A percentile compares a stretch with the other conserved stretches of the same genome.
These are phyloP conservation scores for Phytopythium oedochilum DNA, from an alignment of 352 stramenopile species.

Conservation along the genomic window DNA sequence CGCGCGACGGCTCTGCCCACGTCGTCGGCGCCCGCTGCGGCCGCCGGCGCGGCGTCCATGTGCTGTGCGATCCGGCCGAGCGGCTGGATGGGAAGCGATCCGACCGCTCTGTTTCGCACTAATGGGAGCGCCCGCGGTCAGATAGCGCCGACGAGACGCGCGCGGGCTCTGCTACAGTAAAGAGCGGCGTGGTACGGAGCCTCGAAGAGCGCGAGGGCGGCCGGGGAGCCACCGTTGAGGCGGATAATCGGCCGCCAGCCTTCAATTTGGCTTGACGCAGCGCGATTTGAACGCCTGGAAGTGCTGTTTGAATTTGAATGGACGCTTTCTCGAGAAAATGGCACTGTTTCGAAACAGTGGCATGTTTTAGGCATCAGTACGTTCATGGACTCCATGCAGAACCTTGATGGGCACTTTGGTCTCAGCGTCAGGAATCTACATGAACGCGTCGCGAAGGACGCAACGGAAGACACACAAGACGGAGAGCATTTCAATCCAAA, in stretches of 20 bases:
- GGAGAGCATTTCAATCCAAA: background rate
- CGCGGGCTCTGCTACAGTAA: too few species aligned
- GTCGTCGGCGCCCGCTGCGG: background rate
- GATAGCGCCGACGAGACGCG: too few species aligned
- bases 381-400: too few species aligned
- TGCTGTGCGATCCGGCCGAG: background rate
- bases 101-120: too few species aligned
- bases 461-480: background rate
- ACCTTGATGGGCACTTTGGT: background rate
- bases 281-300: slow-evolving; percentile 17
- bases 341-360: slow-evolving; percentile 2
- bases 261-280: slow-evolving; percentile 3
- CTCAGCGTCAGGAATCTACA: too few species aligned
- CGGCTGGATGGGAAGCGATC: background rate
- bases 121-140: too few species aligned
- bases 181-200: too few species aligned
- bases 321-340: slow-evolving; percentile 9
- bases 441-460: too few species aligned
- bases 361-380: too few species aligned
- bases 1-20: background rate
- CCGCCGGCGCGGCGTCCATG: background rate
- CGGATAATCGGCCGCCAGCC: background rate
- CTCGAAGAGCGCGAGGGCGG: background rate
- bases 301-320: slow-evolving; percentile 20
- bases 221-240: background rate